Evolutionary conservation across 2,329 filamentous ascomycete species (phyloP).

Genomic region (Monosporascus cannonballus): DNA sequence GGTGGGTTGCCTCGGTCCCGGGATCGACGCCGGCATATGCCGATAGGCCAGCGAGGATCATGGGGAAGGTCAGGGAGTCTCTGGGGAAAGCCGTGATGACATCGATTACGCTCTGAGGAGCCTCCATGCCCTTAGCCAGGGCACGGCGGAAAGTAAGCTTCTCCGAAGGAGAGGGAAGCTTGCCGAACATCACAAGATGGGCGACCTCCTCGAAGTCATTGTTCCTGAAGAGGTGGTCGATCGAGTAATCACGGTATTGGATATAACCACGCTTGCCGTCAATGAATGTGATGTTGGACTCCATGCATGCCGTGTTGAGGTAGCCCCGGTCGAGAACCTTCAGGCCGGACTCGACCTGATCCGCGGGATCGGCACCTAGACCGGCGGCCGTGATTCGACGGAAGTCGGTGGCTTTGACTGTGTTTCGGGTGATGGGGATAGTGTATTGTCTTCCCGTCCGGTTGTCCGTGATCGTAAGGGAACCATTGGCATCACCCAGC

Average conservation of each 20-base stretch:
- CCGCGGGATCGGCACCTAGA: background rate
- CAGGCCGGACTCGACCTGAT: conserved; percentile 11
- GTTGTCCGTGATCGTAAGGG: conserved; percentile 13
- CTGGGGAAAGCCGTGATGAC: conserved; percentile 23
- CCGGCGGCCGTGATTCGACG: conserved; percentile 18
- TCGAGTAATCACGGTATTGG: conserved; percentile 27
- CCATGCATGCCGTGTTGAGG: conserved; percentile 21
- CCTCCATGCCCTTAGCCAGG: conserved; percentile 1
- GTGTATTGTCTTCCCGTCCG: conserved; percentile 22
- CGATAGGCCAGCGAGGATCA: conserved; percentile 30
- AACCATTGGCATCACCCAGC: background rate
- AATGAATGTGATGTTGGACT: conserved; percentile 23
- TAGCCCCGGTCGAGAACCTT: conserved; percentile 24
- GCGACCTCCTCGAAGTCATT: conserved; percentile 19
- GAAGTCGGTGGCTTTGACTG: conserved; percentile 24
- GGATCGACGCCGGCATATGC: conserved; percentile 26
- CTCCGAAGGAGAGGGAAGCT: conserved; percentile 2
- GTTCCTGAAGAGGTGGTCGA: conserved; percentile 14
- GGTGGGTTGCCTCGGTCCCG: conserved; percentile 26
- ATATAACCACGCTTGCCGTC: conserved; percentile 28
- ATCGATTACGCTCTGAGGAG: conserved; percentile 5
- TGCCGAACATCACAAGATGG: conserved; percentile 6
- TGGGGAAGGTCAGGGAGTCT: conserved; percentile 23
- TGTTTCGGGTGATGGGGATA: conserved; percentile 26
- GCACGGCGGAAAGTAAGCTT: background rate